Base-by-base conservation (phyloP, 1,284 basidiomycete species). In the Termitomyces sp. region DNA sequence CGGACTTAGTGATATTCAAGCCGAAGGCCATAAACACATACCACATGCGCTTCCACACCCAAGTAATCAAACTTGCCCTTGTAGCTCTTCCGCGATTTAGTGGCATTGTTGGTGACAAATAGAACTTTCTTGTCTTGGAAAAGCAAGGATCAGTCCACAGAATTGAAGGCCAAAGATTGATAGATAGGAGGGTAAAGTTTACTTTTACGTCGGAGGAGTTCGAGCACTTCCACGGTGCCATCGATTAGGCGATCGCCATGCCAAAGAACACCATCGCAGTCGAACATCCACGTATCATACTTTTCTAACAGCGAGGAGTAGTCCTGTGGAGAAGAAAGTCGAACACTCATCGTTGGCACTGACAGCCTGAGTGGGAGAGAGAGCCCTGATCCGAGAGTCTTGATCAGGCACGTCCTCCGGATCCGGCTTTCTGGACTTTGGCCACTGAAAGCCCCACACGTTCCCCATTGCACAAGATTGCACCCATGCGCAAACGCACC, bases 51-150 rank as follows among this genome's bases (percentile, higher is more conserved):
- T 66, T 94, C 78, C 43, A 97, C 81, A 31, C 92, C 93, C 52
- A 98, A 79, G 62, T 84, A 78, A 67, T 96, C 89, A 66, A 99
- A 97, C 68, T 95, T 97, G 49, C 78, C 77, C 73, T 93, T 93
- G 78, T 95, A 95, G 64, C 76, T 86, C 67, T 75, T 81, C 49
- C 96, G 77, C 10, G 92, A 95, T 72, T 96, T 95, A 45, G 88
- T 93, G n/a, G 96, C 96, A 67, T 98, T 99, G 74, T 98, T 98
- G 28, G 95, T 97, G 35, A 98, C 94, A 67, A 98, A 99, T 37
- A 98, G 75, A 47, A 99, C 75, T 54, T 83, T 81, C 76, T 98
- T 99, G 50, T 88, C 91, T 86, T 64, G 6, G 11, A 10, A 37
- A n/a, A 38, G 16, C 13, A 44, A 45, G 10, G 14, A 42, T 46